These are phyloP conservation scores for Remersonia thermophila DNA, from an alignment of 2,329 filamentous ascomycete genomes.

Conservation along the genomic window DNA sequence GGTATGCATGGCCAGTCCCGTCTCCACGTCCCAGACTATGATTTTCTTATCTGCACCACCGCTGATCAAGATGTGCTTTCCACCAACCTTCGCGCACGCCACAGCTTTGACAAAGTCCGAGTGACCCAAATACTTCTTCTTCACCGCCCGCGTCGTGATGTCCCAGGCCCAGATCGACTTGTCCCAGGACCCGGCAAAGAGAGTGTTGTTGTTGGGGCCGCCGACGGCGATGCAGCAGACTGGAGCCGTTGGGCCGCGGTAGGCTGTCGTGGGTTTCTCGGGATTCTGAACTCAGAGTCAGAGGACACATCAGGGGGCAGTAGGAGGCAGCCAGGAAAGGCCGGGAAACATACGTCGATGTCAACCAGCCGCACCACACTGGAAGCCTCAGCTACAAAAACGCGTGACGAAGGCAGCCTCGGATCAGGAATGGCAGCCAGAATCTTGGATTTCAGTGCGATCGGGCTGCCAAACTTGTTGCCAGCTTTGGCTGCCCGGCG, in stretches of 20 bases:
- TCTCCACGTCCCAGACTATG: slow-evolving; percentile 67
- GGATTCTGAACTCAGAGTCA: slow-evolving; percentile 21
- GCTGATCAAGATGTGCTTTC: slow-evolving; percentile 54
- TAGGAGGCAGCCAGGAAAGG: too few relatives aligned
- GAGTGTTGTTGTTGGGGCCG: slow-evolving; percentile 36
- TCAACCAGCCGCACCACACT: slow-evolving; percentile 64
- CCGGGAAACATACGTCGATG: slow-evolving; percentile 48
- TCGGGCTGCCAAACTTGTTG: slow-evolving; percentile 74
- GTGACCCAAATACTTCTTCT: slow-evolving; percentile 61
- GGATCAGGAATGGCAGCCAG: slow-evolving; percentile 62
- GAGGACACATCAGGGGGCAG: too few relatives aligned
- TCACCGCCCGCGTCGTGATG: slow-evolving; percentile 39
- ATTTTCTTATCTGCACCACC: slow-evolving; percentile 70
- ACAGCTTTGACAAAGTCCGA: slow-evolving; percentile 85
- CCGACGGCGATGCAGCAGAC: slow-evolving; percentile 64
- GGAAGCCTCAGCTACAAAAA: slow-evolving; percentile 81
- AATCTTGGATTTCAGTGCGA: slow-evolving; percentile 74
- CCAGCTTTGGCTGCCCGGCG: slow-evolving; percentile 57
- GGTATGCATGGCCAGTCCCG: slow-evolving; percentile 57
- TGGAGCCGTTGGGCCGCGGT: slow-evolving; percentile 65
- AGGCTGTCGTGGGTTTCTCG: slow-evolving; percentile 35
- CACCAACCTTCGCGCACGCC: slow-evolving; percentile 46
- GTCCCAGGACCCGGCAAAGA: slow-evolving; percentile 92
- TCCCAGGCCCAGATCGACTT: slow-evolving; percentile 84
- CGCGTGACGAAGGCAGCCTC: slow-evolving; percentile 37